Base-by-base conservation (phyloP, 1,284 basidiomycete genomes). In the Pseudozyma pruni region DNA sequence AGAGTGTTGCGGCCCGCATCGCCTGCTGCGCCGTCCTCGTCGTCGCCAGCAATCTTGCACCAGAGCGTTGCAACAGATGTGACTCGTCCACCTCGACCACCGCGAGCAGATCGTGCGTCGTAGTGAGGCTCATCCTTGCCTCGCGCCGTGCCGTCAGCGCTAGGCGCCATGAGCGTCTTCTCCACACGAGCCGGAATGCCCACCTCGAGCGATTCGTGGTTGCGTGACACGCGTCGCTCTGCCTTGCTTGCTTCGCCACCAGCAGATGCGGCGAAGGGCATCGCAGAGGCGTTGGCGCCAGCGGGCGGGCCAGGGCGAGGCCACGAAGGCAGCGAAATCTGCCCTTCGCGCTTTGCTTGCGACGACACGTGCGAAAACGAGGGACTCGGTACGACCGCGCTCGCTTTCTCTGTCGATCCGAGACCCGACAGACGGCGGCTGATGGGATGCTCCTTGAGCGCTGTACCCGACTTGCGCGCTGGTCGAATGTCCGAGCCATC, bases 31-130 rank as follows among this genome's bases (percentile, higher is more conserved):
- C 27, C 52, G 11, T 69, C 48, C 13, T 74, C 71, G 8, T 57
- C 70, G 17, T 73, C 74, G 6, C 68, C 69, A 8, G 70, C 72
- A 22, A 75, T 81, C 37, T 64, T 72, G 23, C 89, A 87, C 90
- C 90, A 92, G 22, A 92, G 83, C 5, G 89, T 86, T 1, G 89
- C 87, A 2, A 91, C 90, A 6, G 90, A 86, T 2, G 90, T 85
- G 14, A 92, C 91, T 48, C 87, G 86, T 10, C 90, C 91, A 1
- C 91, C 91, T 47, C 86, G 84, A 2, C 91, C 91, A 3, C 91
- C 90, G 22, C 90, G 86, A 10, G 90, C 90, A 35, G 90, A 91
- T 6, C 89, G 87, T 19, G 90, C 82, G 74, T 91, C 88, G 78
- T 91, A 91, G 11, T 67, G 27, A 4, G 27, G 11, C 11, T 57